Percentiles rank a stretch among this genome's conserved stretches.
phyloP scores from a whole-genome alignment of 805 yeast genomes.

The Komagataella ulmi region DNA sequence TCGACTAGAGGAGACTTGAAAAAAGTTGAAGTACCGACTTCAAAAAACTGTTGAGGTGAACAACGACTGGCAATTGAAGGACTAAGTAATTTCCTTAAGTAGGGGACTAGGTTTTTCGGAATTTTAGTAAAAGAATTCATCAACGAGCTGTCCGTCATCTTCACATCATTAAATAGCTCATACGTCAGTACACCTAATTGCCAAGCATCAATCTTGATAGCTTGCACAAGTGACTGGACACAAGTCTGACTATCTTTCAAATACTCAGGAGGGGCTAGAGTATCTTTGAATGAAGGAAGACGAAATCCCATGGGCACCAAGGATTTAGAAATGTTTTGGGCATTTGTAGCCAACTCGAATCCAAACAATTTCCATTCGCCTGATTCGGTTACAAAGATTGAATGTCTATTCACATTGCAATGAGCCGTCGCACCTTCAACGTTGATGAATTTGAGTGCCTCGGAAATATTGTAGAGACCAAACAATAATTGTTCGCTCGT shows the following conservation, averaged over 20 bases:
- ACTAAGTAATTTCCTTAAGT: slow-evolving; percentile 26
- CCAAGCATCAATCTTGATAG: slow-evolving; percentile 49
- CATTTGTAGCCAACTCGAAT: slow-evolving; percentile 50
- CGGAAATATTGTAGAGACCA: slow-evolving; percentile 44
- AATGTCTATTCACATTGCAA: slow-evolving; percentile 43
- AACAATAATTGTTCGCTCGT: slow-evolving; percentile 18
- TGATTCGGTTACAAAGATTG: slow-evolving; percentile 47
- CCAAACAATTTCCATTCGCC: slow-evolving; percentile 87
- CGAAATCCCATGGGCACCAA: slow-evolving; percentile 10
- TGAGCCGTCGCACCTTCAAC: slow-evolving; percentile 45
- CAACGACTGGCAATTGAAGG: slow-evolving; percentile 23
- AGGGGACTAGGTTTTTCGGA: slow-evolving; percentile 23
- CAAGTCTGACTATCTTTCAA: slow-evolving; percentile 7
- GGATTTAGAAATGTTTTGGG: slow-evolving; percentile 29
- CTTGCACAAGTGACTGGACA: slow-evolving; percentile 8
- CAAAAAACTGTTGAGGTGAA: slow-evolving; percentile 22
- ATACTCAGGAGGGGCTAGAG: slow-evolving; percentile 39
- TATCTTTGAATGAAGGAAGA: slow-evolving; percentile 11
- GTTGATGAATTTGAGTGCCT: slow-evolving; percentile 44
- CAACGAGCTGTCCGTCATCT: slow-evolving; percentile 3
- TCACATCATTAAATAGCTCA: slow-evolving; percentile 24
- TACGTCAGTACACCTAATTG: slow-evolving; percentile 44
- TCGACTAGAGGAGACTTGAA: slow-evolving; percentile 34
- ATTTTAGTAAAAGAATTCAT: slow-evolving; percentile 10
- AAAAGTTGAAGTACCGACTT: slow-evolving; percentile 15